phyloP scores from a whole-genome alignment of 2,329 filamentous ascomycete species.

The Beauveria bassiana region DNA sequence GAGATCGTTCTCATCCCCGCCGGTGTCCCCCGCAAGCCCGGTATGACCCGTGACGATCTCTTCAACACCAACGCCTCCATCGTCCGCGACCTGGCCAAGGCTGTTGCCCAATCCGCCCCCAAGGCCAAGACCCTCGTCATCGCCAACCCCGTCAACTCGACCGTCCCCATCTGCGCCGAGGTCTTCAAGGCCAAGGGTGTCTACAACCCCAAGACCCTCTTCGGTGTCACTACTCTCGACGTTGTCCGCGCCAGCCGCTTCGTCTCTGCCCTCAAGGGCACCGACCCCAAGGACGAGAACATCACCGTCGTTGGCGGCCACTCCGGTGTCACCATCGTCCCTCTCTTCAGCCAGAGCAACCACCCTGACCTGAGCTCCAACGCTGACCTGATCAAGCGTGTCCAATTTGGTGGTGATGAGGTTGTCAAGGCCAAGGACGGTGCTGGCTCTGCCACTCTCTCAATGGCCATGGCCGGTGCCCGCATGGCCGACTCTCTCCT shows the following conservation, averaged over 20 bases:
- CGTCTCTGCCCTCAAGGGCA: conserved; percentile 87
- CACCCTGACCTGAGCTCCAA: conserved; percentile 77
- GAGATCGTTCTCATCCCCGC: conserved; percentile 97
- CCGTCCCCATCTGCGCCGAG: conserved; percentile 94
- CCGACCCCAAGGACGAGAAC: conserved; percentile 86
- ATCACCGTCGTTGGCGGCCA: conserved; percentile 96
- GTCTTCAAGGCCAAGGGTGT: conserved; percentile 91
- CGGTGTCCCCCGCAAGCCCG: conserved; percentile 97
- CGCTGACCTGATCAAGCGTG: conserved; percentile 77
- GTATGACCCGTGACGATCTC: conserved; percentile 99
- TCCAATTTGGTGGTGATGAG: conserved; percentile 98
- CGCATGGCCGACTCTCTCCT: conserved; percentile 84
- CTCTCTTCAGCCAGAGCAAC: conserved; percentile 89
- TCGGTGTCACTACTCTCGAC: conserved; percentile 98
- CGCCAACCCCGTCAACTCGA: conserved; percentile 99
- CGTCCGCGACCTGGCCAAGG: conserved; percentile 96
- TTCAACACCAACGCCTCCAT: conserved; percentile 99
- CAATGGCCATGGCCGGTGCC: conserved; percentile 94
- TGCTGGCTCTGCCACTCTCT: conserved; percentile 92
- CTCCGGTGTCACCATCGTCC: conserved; percentile 97
- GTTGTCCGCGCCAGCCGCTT: conserved; percentile 97
- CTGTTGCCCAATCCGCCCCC: conserved; percentile 77
- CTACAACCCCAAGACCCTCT: conserved; percentile 98
- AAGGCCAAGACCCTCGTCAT: conserved; percentile 96
- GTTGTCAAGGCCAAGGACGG: conserved; percentile 99